A percentile compares a stretch with the other conserved stretches of the same genome.
These are phyloP conservation scores for Blastocladiella emersonii DNA, from an alignment of 371 early-diverging fungal genomes.

Conservation along the genomic window DNA sequence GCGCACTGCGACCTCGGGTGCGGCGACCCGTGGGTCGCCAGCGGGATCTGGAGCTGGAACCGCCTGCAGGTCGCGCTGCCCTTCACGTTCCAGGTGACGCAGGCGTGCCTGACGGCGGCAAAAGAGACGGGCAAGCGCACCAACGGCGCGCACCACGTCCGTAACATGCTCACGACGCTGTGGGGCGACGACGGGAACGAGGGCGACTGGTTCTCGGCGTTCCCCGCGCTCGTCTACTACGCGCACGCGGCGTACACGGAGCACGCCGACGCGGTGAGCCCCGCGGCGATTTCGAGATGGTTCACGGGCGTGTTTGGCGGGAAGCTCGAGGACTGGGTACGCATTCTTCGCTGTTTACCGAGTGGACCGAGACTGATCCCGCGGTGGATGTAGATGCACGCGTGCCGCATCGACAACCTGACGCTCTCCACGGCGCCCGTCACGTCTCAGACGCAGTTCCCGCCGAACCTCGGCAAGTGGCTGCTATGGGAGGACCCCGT, in stretches of 20 bases:
- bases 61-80: conserved; percentile 67
- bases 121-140: conserved; percentile 21
- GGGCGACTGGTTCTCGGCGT: conserved; percentile 56
- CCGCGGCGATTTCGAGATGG: conserved; percentile 28
- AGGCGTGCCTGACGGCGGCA: conserved; percentile 56
- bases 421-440: background rate
- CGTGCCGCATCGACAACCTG: background rate
- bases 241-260: conserved; percentile 57
- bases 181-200: conserved; percentile 90
- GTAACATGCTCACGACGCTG: conserved; percentile 60
- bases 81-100: conserved; percentile 59
- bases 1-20: conserved; percentile 69
- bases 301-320: conserved; percentile 74
- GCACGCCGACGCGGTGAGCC: conserved; percentile 40
- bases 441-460: conserved; percentile 25
- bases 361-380: background rate
- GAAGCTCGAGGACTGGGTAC: conserved; percentile 50
- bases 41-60: conserved; percentile 72
- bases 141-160: conserved; percentile 33
- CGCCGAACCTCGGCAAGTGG: conserved; percentile 69
- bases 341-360: background rate
- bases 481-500: conserved; percentile 79
- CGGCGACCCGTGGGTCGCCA: conserved; percentile 60
- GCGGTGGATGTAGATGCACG: background rate
- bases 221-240: conserved; percentile 62